phyloP scores from a whole-genome alignment of 805 yeast species.

The Danielia oregonensis region DNA sequence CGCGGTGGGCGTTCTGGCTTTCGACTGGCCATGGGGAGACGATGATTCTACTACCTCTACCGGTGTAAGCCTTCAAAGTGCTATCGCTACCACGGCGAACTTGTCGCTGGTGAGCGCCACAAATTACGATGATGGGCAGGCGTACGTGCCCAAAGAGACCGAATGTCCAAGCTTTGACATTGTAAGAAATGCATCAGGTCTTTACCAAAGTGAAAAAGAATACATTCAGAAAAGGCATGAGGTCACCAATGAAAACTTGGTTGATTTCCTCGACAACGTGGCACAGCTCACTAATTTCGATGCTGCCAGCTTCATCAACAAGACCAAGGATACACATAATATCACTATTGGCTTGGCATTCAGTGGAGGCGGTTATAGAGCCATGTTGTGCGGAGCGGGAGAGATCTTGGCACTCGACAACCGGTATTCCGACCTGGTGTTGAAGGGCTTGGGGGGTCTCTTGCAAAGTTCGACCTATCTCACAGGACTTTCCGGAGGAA shows the following conservation, averaged over 20 bases:
- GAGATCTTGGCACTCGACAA: slow-evolving; percentile 12
- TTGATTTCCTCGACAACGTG: slow-evolving; percentile 23
- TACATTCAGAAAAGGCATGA: slow-evolving; percentile 25
- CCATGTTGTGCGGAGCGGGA: slow-evolving; percentile 28
- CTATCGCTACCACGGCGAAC: background rate
- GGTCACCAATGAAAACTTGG: slow-evolving; percentile 26
- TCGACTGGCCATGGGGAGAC: slow-evolving; percentile 21
- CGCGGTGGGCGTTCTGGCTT: slow-evolving; percentile 5
- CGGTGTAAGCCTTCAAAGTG: background rate
- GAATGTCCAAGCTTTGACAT: slow-evolving; percentile 27
- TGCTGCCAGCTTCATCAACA: slow-evolving; percentile 25
- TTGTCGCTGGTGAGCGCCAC: background rate
- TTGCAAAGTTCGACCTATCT: slow-evolving; percentile 13
- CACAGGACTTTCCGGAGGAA: slow-evolving; percentile 15
- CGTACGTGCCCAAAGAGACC: slow-evolving; percentile 29
- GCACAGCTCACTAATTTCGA: slow-evolving; percentile 33
- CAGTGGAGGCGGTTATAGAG: slow-evolving; percentile 36
- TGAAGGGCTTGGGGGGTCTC: slow-evolving; percentile 13
- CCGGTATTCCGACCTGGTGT: slow-evolving; percentile 3
- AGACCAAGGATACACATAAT: slow-evolving; percentile 19
- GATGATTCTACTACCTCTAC: background rate
- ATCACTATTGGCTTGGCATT: slow-evolving; percentile 30
- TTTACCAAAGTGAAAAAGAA: slow-evolving; percentile 22
- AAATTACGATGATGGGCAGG: slow-evolving; percentile 8
- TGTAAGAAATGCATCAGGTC: slow-evolving; percentile 24